Percentiles rank a stretch among this genome's conserved stretches.
phyloP scores from a whole-genome alignment of 2,329 filamentous ascomycete genomes.

The Alternaria postmessia region DNA sequence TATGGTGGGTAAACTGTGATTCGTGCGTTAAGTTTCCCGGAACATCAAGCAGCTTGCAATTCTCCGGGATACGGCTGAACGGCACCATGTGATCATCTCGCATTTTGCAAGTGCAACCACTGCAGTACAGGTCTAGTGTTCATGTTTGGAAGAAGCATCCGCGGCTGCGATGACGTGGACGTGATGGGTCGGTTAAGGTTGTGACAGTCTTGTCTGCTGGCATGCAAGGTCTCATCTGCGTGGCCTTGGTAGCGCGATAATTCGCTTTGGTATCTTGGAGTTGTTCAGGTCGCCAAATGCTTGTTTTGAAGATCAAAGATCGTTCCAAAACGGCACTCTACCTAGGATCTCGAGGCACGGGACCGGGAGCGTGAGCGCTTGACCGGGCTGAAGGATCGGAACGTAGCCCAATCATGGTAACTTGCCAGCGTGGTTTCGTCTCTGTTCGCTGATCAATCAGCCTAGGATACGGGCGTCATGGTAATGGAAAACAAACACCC shows the following conservation, averaged over 20 bases:
- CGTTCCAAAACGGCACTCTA: background rate
- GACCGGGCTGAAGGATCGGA: background rate
- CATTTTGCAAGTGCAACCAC: background rate
- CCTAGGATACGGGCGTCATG: background rate
- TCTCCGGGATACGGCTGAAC: conserved; percentile 14
- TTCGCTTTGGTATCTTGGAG: background rate
- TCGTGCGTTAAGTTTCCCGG: conserved; percentile 11
- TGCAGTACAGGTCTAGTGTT: background rate
- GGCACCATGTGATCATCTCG: conserved; percentile 9
- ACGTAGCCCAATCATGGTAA: background rate
- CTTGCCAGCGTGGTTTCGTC: background rate
- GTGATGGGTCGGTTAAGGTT: conserved; percentile 1
- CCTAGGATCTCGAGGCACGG: background rate
- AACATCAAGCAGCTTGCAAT: conserved; percentile 9
- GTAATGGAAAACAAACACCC: background rate
- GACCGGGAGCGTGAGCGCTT: background rate
- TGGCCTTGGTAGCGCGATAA: background rate
- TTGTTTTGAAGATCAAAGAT: background rate
- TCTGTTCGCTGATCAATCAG: background rate
- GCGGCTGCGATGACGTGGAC: conserved; percentile 7
- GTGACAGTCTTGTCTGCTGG: background rate
- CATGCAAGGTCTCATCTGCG: conserved; percentile 2
- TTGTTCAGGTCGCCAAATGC: background rate
- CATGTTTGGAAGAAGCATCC: conserved; percentile 1
- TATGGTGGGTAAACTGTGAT: conserved; percentile 25